Percentiles rank a stretch among this genome's conserved stretches.
Evolutionary conservation across 2,329 filamentous ascomycete species (phyloP).

Genomic region (Calonectria hawksworthii): DNA sequence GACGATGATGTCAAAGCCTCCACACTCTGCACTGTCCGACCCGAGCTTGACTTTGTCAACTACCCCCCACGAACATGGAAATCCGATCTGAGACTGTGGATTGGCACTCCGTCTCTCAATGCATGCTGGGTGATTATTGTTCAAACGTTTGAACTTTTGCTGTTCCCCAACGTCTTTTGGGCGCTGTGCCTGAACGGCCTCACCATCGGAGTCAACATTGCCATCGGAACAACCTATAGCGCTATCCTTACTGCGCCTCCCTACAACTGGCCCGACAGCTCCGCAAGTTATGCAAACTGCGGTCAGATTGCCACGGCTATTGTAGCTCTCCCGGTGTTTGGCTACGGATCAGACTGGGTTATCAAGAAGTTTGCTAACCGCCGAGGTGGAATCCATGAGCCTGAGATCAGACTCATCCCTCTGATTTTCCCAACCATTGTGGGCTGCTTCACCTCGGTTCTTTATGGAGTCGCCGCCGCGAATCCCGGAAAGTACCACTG

Average conservation of each 20-base stretch:
- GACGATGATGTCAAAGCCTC: neutral
- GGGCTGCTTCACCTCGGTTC: constrained; percentile 28
- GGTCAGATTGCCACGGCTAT: constrained; percentile 39
- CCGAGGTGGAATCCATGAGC: constrained; percentile 38
- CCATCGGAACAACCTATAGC: constrained; percentile 40
- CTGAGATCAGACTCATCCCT: constrained; percentile 36
- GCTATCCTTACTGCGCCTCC: constrained; percentile 33
- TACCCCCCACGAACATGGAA: constrained; percentile 36
- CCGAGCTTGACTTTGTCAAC: constrained; percentile 38
- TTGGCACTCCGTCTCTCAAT: constrained; percentile 24
- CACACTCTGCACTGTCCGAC: constrained; percentile 31
- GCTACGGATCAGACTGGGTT: constrained; percentile 37
- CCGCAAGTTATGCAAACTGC: constrained; percentile 38
- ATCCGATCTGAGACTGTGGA: constrained; percentile 39
- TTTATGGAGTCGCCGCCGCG: constrained; percentile 24
- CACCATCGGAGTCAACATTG: constrained; percentile 39
- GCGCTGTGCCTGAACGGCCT: constrained; percentile 39
- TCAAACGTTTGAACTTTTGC: constrained; percentile 38
- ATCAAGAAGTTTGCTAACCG: constrained; percentile 39
- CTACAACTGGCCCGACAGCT: constrained; percentile 39
- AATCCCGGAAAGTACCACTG: constrained; percentile 27
- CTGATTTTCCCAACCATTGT: constrained; percentile 37
- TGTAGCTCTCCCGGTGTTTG: constrained; percentile 36
- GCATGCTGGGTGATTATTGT: constrained; percentile 9
- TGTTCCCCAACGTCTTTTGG: constrained; percentile 42